Conservation (phyloP, 495 filamentous ascomycete species). For the Trichocladium uniseriatum region DNA sequence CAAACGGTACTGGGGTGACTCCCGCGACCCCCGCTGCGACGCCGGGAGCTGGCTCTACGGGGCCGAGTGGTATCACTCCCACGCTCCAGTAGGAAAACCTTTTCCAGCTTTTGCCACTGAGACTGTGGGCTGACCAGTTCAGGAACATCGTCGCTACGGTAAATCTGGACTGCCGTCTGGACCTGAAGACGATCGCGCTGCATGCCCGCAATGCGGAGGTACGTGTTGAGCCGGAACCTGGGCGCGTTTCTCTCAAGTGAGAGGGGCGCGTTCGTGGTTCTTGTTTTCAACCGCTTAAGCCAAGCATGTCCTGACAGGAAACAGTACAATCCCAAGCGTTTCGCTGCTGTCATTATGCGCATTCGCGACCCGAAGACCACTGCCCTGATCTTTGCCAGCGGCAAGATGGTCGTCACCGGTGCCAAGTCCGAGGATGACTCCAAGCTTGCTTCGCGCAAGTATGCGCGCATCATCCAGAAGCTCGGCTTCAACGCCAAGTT, state of each 20-base stretch:
- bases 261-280: conserved; percentile 22
- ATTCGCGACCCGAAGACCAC: conserved; percentile 99
- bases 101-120: conserved; percentile 21
- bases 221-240: conserved; percentile 15
- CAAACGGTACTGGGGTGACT: conserved; percentile 74
- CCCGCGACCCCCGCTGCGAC: conserved; percentile 94
- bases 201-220: conserved; percentile 93
- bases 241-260: conserved; percentile 13
- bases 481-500: conserved; percentile 99
- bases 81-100: conserved; percentile 87
- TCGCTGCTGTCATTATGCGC: conserved; percentile 99
- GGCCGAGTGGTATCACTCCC: conserved; percentile 81
- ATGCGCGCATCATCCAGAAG: conserved; percentile 98
- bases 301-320: conserved; percentile 31
- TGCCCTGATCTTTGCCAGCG: conserved; percentile 92
- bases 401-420: conserved; percentile 99
- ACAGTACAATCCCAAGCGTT: conserved; percentile 62
- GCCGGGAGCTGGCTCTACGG: conserved; percentile 65
- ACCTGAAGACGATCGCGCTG: conserved; percentile 97
- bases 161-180: conserved; percentile 95
- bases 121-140: conserved; percentile 51
- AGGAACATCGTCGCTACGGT: conserved; percentile 99
- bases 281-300: conserved; percentile 30
- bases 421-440: conserved; percentile 98
- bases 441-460: conserved; percentile 93